These are phyloP conservation scores for Clitopilus hobsonii DNA, from an alignment of 768 basidiomycete genomes.

Conservation along the genomic window DNA sequence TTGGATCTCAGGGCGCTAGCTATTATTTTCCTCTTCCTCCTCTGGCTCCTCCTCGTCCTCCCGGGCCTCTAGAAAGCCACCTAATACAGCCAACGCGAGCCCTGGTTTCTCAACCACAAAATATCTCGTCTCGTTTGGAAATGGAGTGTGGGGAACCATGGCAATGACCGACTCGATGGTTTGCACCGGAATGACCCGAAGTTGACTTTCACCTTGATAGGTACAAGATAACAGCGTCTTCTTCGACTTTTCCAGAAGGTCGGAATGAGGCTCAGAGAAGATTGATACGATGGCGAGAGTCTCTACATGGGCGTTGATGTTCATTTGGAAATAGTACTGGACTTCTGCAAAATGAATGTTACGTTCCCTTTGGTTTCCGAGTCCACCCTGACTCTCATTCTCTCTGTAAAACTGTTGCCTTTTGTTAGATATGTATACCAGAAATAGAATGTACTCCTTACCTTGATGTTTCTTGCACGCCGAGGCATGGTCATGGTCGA, in stretches of 20 bases:
- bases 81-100: conserved; percentile 10
- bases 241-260: conserved; percentile 12
- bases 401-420: no score
- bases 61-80: not conserved
- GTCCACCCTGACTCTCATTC: no score
- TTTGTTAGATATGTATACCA: no score
- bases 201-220: conserved; percentile 9
- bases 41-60: not conserved
- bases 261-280: conserved; percentile 13
- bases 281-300: conserved; percentile 15
- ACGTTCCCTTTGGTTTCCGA: no score
- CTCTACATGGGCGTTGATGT: not conserved
- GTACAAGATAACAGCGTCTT: conserved; percentile 15
- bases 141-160: conserved; percentile 15
- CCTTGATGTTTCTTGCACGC: no score
- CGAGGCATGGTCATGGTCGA: no score
- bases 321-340: conserved; percentile 13
- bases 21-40: not conserved
- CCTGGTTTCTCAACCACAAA: conserved; percentile 21
- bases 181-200: conserved; percentile 11
- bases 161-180: conserved; percentile 17
- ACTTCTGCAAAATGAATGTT: no score
- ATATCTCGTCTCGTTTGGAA: conserved; percentile 3
- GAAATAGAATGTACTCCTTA: no score
- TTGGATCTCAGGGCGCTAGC: no score